Evolutionary conservation across 78 protist genomes (phyloP).

Genomic region (Dictyostelium intermedium): DNA sequence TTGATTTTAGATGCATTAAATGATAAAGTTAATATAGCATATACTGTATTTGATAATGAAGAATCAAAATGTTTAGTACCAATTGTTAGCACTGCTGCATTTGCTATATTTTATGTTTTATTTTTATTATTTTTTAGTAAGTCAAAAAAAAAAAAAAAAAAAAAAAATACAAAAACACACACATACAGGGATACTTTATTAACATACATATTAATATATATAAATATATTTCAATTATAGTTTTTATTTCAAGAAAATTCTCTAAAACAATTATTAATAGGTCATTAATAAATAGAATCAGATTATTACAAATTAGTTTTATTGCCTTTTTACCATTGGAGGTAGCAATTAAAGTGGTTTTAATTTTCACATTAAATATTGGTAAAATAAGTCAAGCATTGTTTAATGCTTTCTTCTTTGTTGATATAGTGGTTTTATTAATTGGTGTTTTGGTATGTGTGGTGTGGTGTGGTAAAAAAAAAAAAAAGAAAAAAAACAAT

Average conservation of each 20-base stretch:
- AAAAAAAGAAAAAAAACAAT: background rate
- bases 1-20: conserved; percentile 32
- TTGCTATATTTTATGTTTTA: conserved; percentile 63
- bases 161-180: background rate
- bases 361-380: conserved; percentile 29
- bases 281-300: conserved; percentile 21
- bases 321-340: conserved; percentile 38
- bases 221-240: conserved; percentile 10
- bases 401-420: conserved; percentile 72
- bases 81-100: conserved; percentile 50
- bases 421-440: conserved; percentile 40
- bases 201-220: too few species aligned
- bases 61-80: conserved; percentile 47
- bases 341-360: conserved; percentile 52
- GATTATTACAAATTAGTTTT: conserved; percentile 12
- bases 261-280: conserved; percentile 41
- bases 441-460: conserved; percentile 33
- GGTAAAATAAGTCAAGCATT: conserved; percentile 34
- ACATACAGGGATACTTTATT: too few species aligned
- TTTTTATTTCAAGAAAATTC: conserved; percentile 42
- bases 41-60: conserved; percentile 23
- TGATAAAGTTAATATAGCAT: background rate
- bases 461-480: background rate
- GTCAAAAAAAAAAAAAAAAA: background rate
- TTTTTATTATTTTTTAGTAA: conserved; percentile 60